Base-by-base conservation (phyloP, 2,329 filamentous ascomycete species). In the Penicillium hesseltinei region DNA sequence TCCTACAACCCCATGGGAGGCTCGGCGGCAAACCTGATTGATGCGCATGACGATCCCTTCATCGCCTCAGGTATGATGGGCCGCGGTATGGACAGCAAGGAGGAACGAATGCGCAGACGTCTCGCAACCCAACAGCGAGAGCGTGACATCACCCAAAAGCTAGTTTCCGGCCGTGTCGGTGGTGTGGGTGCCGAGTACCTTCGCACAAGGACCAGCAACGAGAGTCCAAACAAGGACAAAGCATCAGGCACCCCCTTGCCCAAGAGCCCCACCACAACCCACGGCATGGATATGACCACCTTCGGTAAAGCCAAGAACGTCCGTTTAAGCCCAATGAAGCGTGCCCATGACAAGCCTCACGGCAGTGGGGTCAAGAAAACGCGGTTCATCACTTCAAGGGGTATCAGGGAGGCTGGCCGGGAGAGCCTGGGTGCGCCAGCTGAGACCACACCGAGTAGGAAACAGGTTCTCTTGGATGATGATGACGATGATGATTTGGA, bases 311-410 rank as follows among this genome's bases (percentile, higher is more conserved):
- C 77, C 8, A 70, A 72, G 25, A 66, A 71, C 44, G 72, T 79
- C 31, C 71, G 74, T 19, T 63, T 79, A 31, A 73, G 75, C 19
- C 76, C 76, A 5, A 68, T 73, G 62, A 78, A 77, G 58, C 71
- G 74, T 27, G 68, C 68, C 13, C 68, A 73, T 60, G 72, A 69
- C 62, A 71, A 61, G 43, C 68, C 67, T 17, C 69, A 70, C 51
- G 67, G 67, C 27, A 69, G 69, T 58, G 72, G 71, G 59, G 62
- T 80, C 69, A 68, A 91, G 75, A 91, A 90, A 80, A 92, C 89
- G 51, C 81, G 89, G n/a, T 92, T 92, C 69, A 82, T 92, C 40
- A 91, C 89, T 27, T 85, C 86, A 42, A 90, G 88, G 71, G 89
- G 89, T 0, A 92, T 92, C 60, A 83, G 86, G 54, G 88, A 91